Percentiles rank a stretch among this genome's conserved stretches.
These are phyloP conservation scores for Verticillium klebahnii DNA, from an alignment of 2,329 filamentous ascomycete species.

Conservation along the genomic window DNA sequence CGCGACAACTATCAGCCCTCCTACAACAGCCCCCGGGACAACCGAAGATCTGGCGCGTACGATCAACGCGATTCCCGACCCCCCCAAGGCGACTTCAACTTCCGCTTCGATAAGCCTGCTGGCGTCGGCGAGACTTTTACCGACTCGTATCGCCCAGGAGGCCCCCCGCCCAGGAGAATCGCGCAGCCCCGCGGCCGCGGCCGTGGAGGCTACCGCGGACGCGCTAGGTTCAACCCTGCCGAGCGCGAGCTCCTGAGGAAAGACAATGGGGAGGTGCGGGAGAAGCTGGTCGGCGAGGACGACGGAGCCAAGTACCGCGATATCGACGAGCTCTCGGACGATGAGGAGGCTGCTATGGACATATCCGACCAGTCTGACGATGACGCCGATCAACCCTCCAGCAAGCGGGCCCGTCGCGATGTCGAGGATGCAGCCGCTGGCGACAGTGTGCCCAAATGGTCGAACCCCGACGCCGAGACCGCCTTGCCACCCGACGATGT, in stretches of 20 bases:
- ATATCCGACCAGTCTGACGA: conserved; percentile 47
- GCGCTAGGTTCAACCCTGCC: conserved; percentile 29
- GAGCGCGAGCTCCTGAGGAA: conserved; percentile 45
- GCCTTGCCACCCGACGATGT: conserved; percentile 72
- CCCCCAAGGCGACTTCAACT: conserved; percentile 49
- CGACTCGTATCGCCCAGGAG: conserved; percentile 26
- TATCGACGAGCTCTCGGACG: conserved; percentile 56
- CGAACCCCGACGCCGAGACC: conserved; percentile 92
- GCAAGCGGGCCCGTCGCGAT: conserved; percentile 36
- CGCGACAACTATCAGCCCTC: not conserved
- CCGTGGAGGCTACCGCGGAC: conserved; percentile 19
- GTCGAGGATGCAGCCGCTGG: conserved; percentile 28
- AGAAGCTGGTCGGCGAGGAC: conserved; percentile 41
- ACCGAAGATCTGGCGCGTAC: not conserved
- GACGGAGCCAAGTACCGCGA: conserved; percentile 47
- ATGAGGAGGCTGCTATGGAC: conserved; percentile 61
- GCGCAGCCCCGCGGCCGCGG: conserved; percentile 9
- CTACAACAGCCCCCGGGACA: not conserved
- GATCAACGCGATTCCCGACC: conserved; percentile 16
- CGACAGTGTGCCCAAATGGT: conserved; percentile 70
- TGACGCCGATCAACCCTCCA: conserved; percentile 33
- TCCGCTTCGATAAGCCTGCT: conserved; percentile 46
- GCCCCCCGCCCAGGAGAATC: not conserved
- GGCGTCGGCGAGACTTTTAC: conserved; percentile 35
- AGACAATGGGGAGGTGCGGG: conserved; percentile 27